Conservation (phyloP, 140 eudicot genomes). For the Anethum foeniculum region DNA sequence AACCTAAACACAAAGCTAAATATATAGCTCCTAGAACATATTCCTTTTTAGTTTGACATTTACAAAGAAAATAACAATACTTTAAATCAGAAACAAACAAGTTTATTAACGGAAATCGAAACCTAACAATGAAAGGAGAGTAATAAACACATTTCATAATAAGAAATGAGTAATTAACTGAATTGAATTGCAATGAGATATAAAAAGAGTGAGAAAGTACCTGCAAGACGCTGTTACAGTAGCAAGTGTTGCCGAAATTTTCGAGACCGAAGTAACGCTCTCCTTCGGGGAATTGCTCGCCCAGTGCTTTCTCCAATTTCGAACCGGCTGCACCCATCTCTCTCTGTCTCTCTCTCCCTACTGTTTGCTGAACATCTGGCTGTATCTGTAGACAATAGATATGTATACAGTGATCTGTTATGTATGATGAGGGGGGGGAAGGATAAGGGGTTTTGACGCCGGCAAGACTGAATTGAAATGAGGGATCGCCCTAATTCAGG, state of each 20-base stretch:
- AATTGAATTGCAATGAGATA: not conserved
- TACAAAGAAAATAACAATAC: not conserved
- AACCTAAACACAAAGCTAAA: not conserved
- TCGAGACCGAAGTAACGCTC: constrained; percentile 85
- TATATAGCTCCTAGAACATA: not conserved
- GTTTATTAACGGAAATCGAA: not conserved
- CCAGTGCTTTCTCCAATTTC: constrained; percentile 84
- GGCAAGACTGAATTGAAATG: not conserved
- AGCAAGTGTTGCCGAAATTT: constrained; percentile 86
- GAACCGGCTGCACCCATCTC: constrained; percentile 89
- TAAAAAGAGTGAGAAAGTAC: not conserved
- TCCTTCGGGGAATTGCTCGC: constrained; percentile 92
- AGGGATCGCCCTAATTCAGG: not conserved
- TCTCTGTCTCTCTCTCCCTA: not conserved
- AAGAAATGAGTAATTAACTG: not conserved
- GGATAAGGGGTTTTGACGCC: not conserved
- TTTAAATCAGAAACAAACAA: not conserved
- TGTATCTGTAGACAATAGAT: not conserved
- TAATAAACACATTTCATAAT: too few species aligned
- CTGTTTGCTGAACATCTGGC: not conserved
- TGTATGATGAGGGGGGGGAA: too few species aligned
- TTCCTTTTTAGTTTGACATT: not conserved
- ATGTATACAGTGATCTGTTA: not conserved
- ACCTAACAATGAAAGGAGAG: not conserved
- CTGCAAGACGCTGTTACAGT: constrained; percentile 67